Conservation (phyloP, 2,329 filamentous ascomycete genomes). For the Penicillium verrucosum region DNA sequence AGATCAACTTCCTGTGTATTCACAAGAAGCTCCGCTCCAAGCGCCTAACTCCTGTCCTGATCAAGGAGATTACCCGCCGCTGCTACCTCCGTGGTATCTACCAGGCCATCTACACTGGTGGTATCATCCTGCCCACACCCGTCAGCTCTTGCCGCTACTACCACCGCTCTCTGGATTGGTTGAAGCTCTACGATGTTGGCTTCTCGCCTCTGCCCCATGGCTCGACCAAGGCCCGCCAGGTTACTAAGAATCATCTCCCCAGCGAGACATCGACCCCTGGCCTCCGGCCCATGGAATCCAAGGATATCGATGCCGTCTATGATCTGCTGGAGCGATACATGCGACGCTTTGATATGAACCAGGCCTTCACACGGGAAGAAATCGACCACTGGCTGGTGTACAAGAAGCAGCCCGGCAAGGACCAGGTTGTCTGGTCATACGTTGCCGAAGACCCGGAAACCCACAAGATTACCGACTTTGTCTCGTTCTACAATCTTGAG, state of each 20-base stretch:
- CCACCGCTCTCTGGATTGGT: slow-evolving; percentile 90
- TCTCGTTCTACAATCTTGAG: slow-evolving; percentile 94
- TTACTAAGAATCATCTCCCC: slow-evolving; percentile 81
- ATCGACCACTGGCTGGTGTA: slow-evolving; percentile 84
- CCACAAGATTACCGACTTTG: slow-evolving; percentile 88
- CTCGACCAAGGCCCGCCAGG: slow-evolving; percentile 81
- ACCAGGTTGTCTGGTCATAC: slow-evolving; percentile 90
- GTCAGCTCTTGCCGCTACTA: slow-evolving; percentile 93
- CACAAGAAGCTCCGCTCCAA: slow-evolving; percentile 97
- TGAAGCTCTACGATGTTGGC: slow-evolving; percentile 90
- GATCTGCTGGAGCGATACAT: slow-evolving; percentile 74
- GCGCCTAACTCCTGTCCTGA: slow-evolving; percentile 86
- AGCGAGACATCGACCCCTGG: slow-evolving; percentile 69
- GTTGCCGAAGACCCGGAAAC: slow-evolving; percentile 73
- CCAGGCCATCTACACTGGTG: slow-evolving; percentile 95
- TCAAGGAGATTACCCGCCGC: slow-evolving; percentile 93
- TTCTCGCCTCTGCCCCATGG: slow-evolving; percentile 84
- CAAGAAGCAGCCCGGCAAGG: slow-evolving; percentile 59
- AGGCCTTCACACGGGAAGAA: slow-evolving; percentile 75
- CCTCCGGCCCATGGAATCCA: slow-evolving; percentile 72
- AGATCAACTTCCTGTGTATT: slow-evolving; percentile 97
- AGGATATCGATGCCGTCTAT: slow-evolving; percentile 73
- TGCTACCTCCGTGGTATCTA: slow-evolving; percentile 84
- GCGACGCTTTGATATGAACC: slow-evolving; percentile 76
- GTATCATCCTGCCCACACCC: slow-evolving; percentile 84